Evolutionary conservation across 306 rosid species (phyloP).

Genomic region (Arachis stenosperma): DNA sequence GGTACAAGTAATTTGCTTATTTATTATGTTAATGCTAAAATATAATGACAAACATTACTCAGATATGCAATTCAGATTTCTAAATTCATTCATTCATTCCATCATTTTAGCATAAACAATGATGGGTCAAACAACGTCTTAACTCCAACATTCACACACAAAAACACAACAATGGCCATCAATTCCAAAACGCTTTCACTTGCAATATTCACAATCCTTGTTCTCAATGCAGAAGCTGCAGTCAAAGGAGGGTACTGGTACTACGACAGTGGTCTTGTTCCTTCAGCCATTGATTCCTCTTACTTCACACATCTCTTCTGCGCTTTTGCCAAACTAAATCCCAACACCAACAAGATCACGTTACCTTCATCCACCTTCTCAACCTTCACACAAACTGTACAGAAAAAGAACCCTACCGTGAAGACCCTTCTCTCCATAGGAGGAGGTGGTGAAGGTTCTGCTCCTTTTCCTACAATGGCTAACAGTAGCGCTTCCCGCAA

Average conservation of each 20-base stretch:
- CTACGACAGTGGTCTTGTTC: conserved; percentile 38
- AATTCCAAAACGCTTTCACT: conserved; percentile 33
- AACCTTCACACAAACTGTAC: conserved; percentile 45
- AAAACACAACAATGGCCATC: conserved; percentile 31
- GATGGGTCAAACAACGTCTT: too few species aligned
- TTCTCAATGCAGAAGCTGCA: conserved; percentile 40
- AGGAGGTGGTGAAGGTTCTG: conserved; percentile 24
- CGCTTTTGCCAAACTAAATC: conserved; percentile 49
- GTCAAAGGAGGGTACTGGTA: conserved; percentile 60
- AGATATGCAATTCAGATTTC: too few species aligned
- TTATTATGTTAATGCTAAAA: too few species aligned
- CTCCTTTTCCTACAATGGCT: conserved; percentile 35
- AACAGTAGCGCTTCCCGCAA: conserved; percentile 13
- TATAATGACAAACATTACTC: too few species aligned
- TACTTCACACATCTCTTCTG: conserved; percentile 67
- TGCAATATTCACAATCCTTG: conserved; percentile 18
- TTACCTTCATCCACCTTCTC: conserved; percentile 37
- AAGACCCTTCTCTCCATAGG: conserved; percentile 53
- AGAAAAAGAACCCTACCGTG: conserved; percentile 49
- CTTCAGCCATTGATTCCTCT: conserved; percentile 47
- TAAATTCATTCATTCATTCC: too few species aligned
- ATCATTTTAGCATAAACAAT: too few species aligned
- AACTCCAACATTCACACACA: background rate
- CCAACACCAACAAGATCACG: conserved; percentile 35
- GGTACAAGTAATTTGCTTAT: too few species aligned